These are phyloP conservation scores for Rhodamnia rubescens DNA, from an alignment of 345 rosid species.

Conservation along the genomic window DNA sequence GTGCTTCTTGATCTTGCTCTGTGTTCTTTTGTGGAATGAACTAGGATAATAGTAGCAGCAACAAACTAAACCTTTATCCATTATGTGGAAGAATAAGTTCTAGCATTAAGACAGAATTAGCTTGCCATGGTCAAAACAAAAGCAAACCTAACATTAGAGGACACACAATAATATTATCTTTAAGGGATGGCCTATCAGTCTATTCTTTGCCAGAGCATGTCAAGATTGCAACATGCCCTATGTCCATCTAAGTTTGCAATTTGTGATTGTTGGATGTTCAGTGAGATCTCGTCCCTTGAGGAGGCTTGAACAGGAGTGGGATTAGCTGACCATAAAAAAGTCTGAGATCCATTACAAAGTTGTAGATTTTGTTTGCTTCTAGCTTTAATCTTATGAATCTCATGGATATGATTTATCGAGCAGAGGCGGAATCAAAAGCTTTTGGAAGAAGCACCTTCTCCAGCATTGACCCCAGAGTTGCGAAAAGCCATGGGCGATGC, in stretches of 20 bases:
- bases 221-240: not conserved
- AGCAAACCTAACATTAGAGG: not conserved
- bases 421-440: conserved; percentile 97
- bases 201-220: not conserved
- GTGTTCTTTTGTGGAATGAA: not conserved
- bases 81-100: not conserved
- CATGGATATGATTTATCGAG: conserved; percentile 4
- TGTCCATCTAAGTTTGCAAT: not conserved
- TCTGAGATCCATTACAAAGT: not conserved
- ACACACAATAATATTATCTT: not conserved
- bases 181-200: not conserved
- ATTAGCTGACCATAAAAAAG: not conserved
- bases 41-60: not conserved
- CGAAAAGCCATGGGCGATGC: conserved; percentile 99
- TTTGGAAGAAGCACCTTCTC: conserved; percentile 98
- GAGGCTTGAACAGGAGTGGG: not conserved
- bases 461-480: conserved; percentile 87
- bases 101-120: not conserved
- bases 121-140: not conserved
- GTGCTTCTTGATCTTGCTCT: not conserved
- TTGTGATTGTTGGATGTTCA: not conserved
- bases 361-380: not conserved
- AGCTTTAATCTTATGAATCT: not conserved
- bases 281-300: not conserved
- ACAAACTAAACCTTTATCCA: not conserved